Conservation (phyloP, 176 grass and related monocot genomes). For the Ensete glaucum region DNA sequence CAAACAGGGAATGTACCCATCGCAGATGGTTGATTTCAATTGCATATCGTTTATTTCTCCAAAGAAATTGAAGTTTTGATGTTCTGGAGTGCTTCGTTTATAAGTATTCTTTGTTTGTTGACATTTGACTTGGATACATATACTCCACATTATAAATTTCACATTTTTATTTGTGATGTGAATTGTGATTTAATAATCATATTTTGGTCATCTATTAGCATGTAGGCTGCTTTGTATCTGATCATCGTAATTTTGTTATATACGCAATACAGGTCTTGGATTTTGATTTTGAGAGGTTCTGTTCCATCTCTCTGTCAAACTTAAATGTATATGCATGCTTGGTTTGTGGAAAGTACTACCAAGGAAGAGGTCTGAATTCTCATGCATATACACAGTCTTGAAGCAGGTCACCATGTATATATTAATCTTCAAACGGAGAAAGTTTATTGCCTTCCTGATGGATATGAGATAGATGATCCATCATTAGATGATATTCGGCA, state of each 20-base stretch:
- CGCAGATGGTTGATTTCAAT: too few relatives aligned
- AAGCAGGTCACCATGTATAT: constrained; percentile 90
- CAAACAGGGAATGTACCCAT: too few relatives aligned
- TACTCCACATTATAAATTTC: too few relatives aligned
- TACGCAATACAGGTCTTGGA: constrained; percentile 69
- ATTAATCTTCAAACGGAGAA: constrained; percentile 97
- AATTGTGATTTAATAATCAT: too few relatives aligned
- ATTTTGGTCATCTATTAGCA: too few relatives aligned
- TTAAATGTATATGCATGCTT: constrained; percentile 96
- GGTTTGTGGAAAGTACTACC: constrained; percentile 97
- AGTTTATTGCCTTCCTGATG: constrained; percentile 96
- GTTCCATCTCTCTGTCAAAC: constrained; percentile 95
- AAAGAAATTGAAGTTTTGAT: too few relatives aligned
- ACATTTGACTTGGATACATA: too few relatives aligned
- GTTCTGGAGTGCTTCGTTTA: too few relatives aligned
- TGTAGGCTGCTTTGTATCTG: too few relatives aligned
- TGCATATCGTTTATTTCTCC: too few relatives aligned
- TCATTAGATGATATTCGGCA: constrained; percentile 87
- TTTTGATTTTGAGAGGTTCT: constrained; percentile 99
- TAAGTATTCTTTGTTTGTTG: too few relatives aligned
- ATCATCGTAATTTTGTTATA: neutral
- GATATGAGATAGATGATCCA: constrained; percentile 91
- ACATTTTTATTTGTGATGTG: too few relatives aligned
- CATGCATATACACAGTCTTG: constrained; percentile 97
- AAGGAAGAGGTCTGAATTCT: constrained; percentile 97